These are phyloP conservation scores for Penicillium egyptiacum DNA, from an alignment of 495 filamentous ascomycete species.

Conservation along the genomic window DNA sequence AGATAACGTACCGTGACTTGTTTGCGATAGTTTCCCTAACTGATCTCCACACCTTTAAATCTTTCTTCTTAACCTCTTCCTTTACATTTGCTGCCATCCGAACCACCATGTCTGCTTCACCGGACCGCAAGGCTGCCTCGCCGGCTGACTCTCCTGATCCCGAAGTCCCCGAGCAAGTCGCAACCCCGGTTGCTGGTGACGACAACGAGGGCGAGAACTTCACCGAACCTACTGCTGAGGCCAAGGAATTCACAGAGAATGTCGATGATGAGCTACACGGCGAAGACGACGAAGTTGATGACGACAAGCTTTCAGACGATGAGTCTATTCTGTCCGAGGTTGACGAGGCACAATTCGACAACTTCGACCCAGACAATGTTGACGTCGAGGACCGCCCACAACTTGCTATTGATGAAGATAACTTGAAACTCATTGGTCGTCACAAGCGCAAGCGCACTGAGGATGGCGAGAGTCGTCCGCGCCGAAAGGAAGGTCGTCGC, in stretches of 20 bases:
- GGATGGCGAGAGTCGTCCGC: conserved; percentile 54
- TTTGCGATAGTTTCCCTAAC: conserved; percentile 10
- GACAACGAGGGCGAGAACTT: conserved; percentile 26
- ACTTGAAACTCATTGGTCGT: conserved; percentile 68
- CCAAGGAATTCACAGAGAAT: conserved; percentile 10
- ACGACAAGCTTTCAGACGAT: conserved; percentile 64
- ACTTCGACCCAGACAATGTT: conserved; percentile 80
- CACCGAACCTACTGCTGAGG: conserved; percentile 17
- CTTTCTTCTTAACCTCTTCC: neutral
- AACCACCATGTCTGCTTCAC: conserved; percentile 43
- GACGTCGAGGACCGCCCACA: conserved; percentile 73
- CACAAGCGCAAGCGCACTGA: conserved; percentile 81
- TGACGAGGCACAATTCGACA: conserved; percentile 89
- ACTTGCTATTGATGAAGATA: conserved; percentile 84
- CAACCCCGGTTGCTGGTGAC: conserved; percentile 27
- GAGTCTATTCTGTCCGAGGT: conserved; percentile 91
- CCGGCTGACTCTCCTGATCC: conserved; percentile 25
- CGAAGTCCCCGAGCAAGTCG: conserved; percentile 26
- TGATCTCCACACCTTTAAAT: neutral
- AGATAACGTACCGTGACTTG: conserved; percentile 21
- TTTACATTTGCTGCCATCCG: neutral
- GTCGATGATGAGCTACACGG: conserved; percentile 15
- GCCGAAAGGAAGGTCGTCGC: conserved; percentile 73
- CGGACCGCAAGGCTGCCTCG: conserved; percentile 31
- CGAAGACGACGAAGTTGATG: conserved; percentile 24